phyloP scores from a whole-genome alignment of 129 eudicot genomes.

The Helichrysum umbraculigerum region DNA sequence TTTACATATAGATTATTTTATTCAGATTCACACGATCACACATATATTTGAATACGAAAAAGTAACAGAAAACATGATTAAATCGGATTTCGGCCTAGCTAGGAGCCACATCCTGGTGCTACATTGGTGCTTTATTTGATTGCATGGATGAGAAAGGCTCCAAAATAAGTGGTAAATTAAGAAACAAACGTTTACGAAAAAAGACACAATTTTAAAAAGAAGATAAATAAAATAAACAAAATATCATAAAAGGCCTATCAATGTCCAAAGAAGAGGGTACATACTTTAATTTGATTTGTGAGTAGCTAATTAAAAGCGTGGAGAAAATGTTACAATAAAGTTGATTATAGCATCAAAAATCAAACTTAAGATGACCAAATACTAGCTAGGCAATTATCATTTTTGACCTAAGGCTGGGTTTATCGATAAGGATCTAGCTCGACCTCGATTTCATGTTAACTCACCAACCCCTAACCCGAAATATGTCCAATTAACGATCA shows the following conservation, averaged over 20 bases:
- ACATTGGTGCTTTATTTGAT: conserved; percentile 6
- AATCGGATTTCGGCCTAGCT: neutral
- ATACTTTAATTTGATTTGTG: conserved; percentile 31
- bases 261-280: conserved; percentile 47
- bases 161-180: conserved; percentile 15
- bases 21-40: neutral
- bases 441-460: neutral
- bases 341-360: conserved; percentile 17
- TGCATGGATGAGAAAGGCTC: conserved; percentile 24
- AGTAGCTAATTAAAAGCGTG: conserved; percentile 22
- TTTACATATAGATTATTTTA: neutral
- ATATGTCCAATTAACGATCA: no score
- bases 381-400: conserved; percentile 26
- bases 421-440: conserved; percentile 14
- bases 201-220: conserved; percentile 1
- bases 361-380: conserved; percentile 25
- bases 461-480: neutral
- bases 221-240: conserved; percentile 25
- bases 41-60: neutral
- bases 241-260: conserved; percentile 30
- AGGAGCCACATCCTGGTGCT: conserved; percentile 8
- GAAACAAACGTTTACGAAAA: conserved; percentile 1
- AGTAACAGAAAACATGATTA: conserved; percentile 9
- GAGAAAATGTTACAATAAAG: conserved; percentile 21
- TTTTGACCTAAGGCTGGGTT: neutral